Base-by-base conservation (phyloP, 345 rosid species). In the Schrenkiella parvula region DNA sequence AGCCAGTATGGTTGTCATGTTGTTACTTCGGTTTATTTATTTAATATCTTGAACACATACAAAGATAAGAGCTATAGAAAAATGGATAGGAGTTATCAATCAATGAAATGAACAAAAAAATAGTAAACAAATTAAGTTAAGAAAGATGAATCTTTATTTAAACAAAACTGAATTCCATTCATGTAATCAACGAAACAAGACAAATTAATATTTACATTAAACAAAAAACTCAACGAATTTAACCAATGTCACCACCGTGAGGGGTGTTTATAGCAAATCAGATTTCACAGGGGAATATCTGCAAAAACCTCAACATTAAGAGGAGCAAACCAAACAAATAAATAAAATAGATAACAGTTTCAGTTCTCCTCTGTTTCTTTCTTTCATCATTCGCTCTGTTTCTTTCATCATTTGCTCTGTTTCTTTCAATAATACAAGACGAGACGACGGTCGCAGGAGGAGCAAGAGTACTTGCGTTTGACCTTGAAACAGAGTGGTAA, bases 401-500 rank as follows among this genome's bases (percentile, higher is more conserved):
- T 19, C 15, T 8, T n/a, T n/a, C n/a, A n/a, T n/a, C n/a, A n/a
- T n/a, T n/a, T 51, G 22, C n/a, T 18, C 57, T 18, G 7, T 35
- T 48, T 48, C 17, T 4, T 68, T 70, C 66, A 76, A 47, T 64
- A 76, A 48, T 47, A 70, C 75, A 76, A 70, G 21, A 76, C 80
- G 18, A 93, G 77, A 25, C 87, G 89, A 56, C 82, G 83, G 19
- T 83, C 55, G 25, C 98, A 93, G 1, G 81, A 46, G 55, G 88
- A 71, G 78, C 98, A 93, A n/a, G 66, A 73, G 47, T 70, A 86
- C 63, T 79, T 87, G 56, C 86, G 80, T 80, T 87, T 90, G 67
- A 88, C 75, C 17, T 80, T 83, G 78, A 83, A 85, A 69, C 82
- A 87, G 19, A 93, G 44, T 52, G 96, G 89, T 67, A 93, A 71